Base-by-base conservation (phyloP, 768 basidiomycete species). In the Podaxis pistillaris region DNA sequence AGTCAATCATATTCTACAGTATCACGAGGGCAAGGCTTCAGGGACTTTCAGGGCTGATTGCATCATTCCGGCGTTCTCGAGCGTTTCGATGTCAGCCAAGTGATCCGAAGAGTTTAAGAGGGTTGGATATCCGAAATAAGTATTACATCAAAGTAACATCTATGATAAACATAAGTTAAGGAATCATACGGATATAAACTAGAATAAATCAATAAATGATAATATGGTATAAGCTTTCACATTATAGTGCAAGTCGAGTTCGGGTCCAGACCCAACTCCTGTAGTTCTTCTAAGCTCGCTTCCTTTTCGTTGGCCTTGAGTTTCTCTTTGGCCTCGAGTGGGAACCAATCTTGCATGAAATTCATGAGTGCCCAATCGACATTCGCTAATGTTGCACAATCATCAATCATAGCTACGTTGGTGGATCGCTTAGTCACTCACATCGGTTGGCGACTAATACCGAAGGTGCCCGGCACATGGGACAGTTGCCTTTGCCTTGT, bases 301-400 rank as follows among this genome's bases (percentile, higher is more conserved):
- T 97, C 95, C 53, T 75, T 78, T 71, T 91, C 87, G 71, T 95
- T 94, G 65, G 84, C 81, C 67, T 81, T 84, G 51, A 86, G 75
- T 72, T 97, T 97, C 68, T 81, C 81, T 62, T 79, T 84, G 15
- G 93, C 81, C 71, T 97, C 96, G 13, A 84, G 70, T 0, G 96
- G 94, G 73, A 98, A 98, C 93, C 94, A 97, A 67, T 91, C 87
- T 62, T 89, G 82, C 88, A 97, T 93, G 68, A 94, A 94, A 66
- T 93, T 90, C 51, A 90, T 77, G 51, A 93, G 71, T 1, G 86
- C 90, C 82, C 85, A 86, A 68, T 94, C 91, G 15, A 94, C 83
- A 68, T 93, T 94, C 2, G 81, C 91, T 93, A 63, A 17, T 50
- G 53, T 46, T 63, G 26, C 1, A 36, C 28, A 56, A 41, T 60